A percentile compares a stretch with the other conserved stretches of the same genome.
Evolutionary conservation across 306 rosid genomes (phyloP).

Genomic region (Luffa aegyptiaca): DNA sequence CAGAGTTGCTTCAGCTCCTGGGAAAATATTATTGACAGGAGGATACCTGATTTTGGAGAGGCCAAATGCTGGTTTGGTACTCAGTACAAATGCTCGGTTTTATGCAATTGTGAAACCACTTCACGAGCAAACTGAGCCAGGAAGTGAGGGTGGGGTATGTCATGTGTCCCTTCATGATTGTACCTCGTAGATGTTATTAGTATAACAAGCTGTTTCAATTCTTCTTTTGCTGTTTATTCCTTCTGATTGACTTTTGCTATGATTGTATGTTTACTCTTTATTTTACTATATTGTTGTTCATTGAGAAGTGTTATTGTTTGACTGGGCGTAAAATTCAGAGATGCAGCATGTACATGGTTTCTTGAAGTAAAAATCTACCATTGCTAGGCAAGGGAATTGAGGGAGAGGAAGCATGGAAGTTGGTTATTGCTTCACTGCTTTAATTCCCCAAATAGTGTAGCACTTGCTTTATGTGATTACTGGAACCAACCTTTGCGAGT

Average conservation of each 20-base stretch:
- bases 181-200: not conserved
- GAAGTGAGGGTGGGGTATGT: conserved; percentile 59
- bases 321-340: not conserved
- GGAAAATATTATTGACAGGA: conserved; percentile 67
- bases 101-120: conserved; percentile 64
- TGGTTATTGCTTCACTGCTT: not conserved
- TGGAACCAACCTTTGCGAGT: not conserved
- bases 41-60: conserved; percentile 74
- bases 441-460: too few relatives aligned
- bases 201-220: not conserved
- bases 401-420: not conserved
- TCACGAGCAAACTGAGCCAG: conserved; percentile 30
- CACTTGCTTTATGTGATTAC: not conserved
- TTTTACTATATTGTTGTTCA: not conserved
- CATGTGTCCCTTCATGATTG: not conserved
- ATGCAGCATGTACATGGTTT: not conserved
- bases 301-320: not conserved
- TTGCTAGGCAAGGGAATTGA: not conserved
- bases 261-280: not conserved
- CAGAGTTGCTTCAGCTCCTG: conserved; percentile 79
- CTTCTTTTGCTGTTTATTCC: not conserved
- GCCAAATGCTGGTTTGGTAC: conserved; percentile 67
- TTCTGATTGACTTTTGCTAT: not conserved
- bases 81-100: conserved; percentile 71
- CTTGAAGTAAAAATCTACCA: not conserved